Evolutionary conservation across 495 filamentous ascomycete genomes (phyloP), one percentile per base, ranked within the genome.

Genomic region (Penicillium cosmopolitanum): DNA sequence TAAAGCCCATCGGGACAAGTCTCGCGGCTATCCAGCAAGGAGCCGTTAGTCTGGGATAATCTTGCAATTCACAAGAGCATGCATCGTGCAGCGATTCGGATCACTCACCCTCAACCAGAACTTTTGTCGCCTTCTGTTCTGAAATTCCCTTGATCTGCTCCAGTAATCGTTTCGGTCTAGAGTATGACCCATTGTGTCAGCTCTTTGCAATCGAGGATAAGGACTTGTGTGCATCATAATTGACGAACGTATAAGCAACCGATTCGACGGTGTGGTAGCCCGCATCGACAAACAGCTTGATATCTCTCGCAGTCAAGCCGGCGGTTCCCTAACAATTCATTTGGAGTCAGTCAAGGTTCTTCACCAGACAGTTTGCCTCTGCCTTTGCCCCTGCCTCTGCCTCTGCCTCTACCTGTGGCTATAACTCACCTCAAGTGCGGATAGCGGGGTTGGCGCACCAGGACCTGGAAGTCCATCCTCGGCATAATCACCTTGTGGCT

Each of bases 91-190:
- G 15, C 2, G 6, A 18, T 16, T 44, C 16, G 16, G 16, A 54
- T 36, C 12, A 62, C 71, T 66, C 73, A 92, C 93, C 93, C 80
- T 98, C 95, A 8, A 87, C 87, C 15, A 98, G 81, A n/a, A 98
- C 85, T 70, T 98, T 98, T 19, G 84, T 87, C 4, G 96, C 96
- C 70, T 98, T 98, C 65, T 93, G 88, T 73, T 97, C 93, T 12
- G 95, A 98, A 40, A 98, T 97, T 57, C 94, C 94, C 73, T 98
- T 98, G 69, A 98, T 93, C 63, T 94, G 91, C 66, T 98, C 93
- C 11, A 98, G 75, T 33, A 89, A 73, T 66, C 93, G 85, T 62
- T 87, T 87, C 7, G 96, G 94, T 47, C 87, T 90, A 50, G 0
- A 10, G 28, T 15, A 50, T 2, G 10, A 11, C 6, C 34, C 19